Evolutionary conservation across 257 asterid genomes (phyloP), one percentile per base, ranked within the genome.

Genomic region (Rauvolfia tetraphylla): DNA sequence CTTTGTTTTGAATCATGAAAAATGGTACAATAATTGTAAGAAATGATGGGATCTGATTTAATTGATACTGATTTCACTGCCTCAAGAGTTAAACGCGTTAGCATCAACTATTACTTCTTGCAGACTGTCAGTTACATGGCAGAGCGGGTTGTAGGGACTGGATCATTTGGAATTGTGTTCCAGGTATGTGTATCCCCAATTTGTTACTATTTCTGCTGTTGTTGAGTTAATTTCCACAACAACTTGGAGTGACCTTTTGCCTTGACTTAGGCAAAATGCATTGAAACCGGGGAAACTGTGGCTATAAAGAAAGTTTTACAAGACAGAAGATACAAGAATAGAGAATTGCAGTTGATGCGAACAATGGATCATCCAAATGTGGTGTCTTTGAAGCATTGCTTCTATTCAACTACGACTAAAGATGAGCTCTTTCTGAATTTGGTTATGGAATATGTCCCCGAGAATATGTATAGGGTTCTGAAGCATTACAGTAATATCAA

Each of bases 221-320:
- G 23, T 61, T 25, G 2, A 15, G 15, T 36, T 68, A 61, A 46
- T 49, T n/a, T 36, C 27, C 18, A 33, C 31, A 27, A 20, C 12
- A 8, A 44, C 10, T 36, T 33, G n/a, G 68, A 33, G 51, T 39
- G n/a, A 62, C 20, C 23, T 76, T 56, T 72, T 54, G 57, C 17
- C 20, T 73, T 79, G 66, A 44, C 84, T 63, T 63, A 94, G 98
- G 98, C 98, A 75, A 94, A 94, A 80, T 92, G 96, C 85, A 84
- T 94, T 74, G 98, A 94, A 92, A 94, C 97, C 69, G 96, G 97
- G 54, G 98, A 94, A 82, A 90, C 96, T 23, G 97, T 94, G 82
- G 98, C 98, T 73, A 94, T 93, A 84, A 93, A 93, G 86, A 93
- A 93, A 90, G 97, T 93, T 85, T 94, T 93, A 79, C 98, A 93